Evolutionary conservation across 768 basidiomycete species (phyloP).

Genomic region (Asterophora lycoperdoides): DNA sequence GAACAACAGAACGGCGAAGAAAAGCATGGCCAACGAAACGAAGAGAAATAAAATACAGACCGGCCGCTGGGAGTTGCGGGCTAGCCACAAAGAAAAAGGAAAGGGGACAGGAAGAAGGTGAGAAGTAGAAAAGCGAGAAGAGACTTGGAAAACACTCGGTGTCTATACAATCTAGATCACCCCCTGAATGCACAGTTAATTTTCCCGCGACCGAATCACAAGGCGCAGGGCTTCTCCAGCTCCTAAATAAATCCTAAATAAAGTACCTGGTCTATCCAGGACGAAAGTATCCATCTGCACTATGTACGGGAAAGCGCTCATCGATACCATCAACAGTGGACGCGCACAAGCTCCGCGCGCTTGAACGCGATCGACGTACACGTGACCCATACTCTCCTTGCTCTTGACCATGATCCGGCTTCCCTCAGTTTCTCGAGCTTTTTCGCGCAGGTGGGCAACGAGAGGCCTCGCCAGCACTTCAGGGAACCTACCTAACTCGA

Average conservation of each 20-base stretch:
- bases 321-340: no score
- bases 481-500: constrained; percentile 36
- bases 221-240: background rate
- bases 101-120: constrained; percentile 19
- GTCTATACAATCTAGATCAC: no score
- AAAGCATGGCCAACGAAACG: constrained; percentile 20
- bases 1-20: constrained; percentile 27
- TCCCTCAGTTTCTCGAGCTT: constrained; percentile 17
- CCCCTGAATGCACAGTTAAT: no score
- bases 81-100: constrained; percentile 31
- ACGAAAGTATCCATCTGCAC: background rate
- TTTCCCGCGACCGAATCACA: background rate
- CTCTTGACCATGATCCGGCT: constrained; percentile 26
- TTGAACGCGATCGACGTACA: constrained; percentile 8
- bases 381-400: constrained; percentile 18
- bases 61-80: constrained; percentile 26
- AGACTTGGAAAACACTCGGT: background rate
- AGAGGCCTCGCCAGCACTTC: constrained; percentile 17
- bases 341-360: constrained; percentile 11
- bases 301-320: no score
- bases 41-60: constrained; percentile 21
- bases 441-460: constrained; percentile 14
- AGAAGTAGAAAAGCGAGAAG: constrained; percentile 1
- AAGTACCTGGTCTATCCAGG: background rate
- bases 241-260: background rate